phyloP scores from a whole-genome alignment of 306 rosid genomes.

The Cucurbita moschata region DNA sequence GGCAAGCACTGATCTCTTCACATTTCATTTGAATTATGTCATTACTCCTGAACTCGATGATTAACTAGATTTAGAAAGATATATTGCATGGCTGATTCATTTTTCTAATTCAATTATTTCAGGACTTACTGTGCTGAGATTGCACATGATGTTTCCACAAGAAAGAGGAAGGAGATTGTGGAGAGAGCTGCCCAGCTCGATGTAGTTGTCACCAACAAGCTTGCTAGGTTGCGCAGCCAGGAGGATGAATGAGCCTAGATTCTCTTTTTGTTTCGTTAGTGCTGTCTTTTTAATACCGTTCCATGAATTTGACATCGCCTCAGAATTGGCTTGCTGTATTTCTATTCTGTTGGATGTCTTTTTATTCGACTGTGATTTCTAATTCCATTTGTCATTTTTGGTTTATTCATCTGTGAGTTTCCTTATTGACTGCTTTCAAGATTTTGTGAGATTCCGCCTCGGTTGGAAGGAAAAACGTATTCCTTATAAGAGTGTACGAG shows the following conservation, averaged over 20 bases:
- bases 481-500: too few species aligned
- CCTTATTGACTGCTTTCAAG: too few species aligned
- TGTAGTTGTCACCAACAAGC: conserved; percentile 70
- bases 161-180: conserved; percentile 65
- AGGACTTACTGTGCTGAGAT: conserved; percentile 84
- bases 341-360: not conserved
- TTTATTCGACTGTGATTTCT: not conserved
- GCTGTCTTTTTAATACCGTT: not conserved
- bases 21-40: not conserved
- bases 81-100: not conserved
- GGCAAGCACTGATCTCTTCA: conserved; percentile 15
- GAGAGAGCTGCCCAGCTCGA: conserved; percentile 85
- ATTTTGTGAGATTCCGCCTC: too few species aligned
- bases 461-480: too few species aligned
- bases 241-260: conserved; percentile 52
- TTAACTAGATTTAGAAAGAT: not conserved
- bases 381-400: not conserved
- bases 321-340: not conserved
- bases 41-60: not conserved
- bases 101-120: not conserved
- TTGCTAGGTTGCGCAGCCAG: conserved; percentile 82
- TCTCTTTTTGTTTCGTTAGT: conserved; percentile 1
- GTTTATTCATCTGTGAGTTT: not conserved
- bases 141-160: conserved; percentile 66
- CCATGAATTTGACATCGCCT: not conserved